Conservation (phyloP, 257 asterid species). For the Misopates orontium region DNA sequence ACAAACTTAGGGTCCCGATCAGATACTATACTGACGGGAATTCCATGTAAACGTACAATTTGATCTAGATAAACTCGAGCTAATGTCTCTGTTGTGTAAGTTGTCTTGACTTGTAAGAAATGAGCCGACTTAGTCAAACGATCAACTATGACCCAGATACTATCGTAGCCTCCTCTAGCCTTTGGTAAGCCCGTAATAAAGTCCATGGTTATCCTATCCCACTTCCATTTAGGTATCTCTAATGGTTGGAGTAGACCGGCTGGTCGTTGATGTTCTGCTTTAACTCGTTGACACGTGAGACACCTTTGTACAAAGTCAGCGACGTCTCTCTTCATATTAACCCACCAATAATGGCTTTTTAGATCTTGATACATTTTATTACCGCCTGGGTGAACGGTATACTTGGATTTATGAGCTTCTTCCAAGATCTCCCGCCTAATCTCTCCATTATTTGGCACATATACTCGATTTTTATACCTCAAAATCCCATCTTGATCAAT, state of each 20-base stretch:
- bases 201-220: background rate
- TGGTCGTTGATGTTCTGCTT: background rate
- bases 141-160: background rate
- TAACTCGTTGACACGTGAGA: background rate
- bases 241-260: background rate
- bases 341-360: too few species aligned
- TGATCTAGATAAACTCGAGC: background rate
- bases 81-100: background rate
- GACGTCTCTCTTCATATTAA: too few species aligned
- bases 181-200: too few species aligned
- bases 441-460: background rate
- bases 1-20: too few species aligned
- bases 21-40: background rate
- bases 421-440: background rate
- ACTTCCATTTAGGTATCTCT: slow-evolving; percentile 1
- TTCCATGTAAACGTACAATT: slow-evolving; percentile 4
- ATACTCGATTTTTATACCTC: background rate
- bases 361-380: background rate
- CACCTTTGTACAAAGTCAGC: background rate
- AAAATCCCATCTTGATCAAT: too few species aligned
- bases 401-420: background rate
- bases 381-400: background rate
- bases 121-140: background rate
- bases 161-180: too few species aligned
- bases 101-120: background rate